These are phyloP conservation scores for Neurospora cerealis DNA, from an alignment of 495 filamentous ascomycete species.

Conservation along the genomic window DNA sequence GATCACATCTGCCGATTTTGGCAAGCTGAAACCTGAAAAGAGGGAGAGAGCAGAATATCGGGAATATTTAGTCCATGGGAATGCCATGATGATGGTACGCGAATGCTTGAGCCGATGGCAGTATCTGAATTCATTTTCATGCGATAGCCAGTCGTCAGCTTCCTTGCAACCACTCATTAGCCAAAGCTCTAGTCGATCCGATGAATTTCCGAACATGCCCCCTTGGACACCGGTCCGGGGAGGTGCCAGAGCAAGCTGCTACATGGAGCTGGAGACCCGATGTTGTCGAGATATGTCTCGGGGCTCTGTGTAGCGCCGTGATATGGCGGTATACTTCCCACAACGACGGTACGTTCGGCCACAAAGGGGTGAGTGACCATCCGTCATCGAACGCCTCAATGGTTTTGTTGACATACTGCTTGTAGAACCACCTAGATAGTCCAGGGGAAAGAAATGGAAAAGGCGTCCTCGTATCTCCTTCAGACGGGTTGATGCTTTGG, in stretches of 20 bases:
- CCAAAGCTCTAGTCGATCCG: background rate
- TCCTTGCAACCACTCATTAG: background rate
- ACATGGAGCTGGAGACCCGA: constrained; percentile 5
- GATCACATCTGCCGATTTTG: background rate
- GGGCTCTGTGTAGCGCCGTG: constrained; percentile 13
- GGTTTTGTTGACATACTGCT: background rate
- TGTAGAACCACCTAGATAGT: background rate
- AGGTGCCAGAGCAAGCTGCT: background rate
- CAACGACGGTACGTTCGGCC: background rate
- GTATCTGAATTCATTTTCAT: background rate
- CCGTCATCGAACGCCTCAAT: background rate
- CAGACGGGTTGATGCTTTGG: constrained; percentile 29
- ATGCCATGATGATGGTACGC: background rate
- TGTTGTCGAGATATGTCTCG: constrained; percentile 11
- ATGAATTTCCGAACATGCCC: constrained; percentile 10
- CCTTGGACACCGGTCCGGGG: background rate
- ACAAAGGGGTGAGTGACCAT: constrained; percentile 7
- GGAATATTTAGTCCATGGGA: background rate
- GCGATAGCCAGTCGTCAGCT: background rate
- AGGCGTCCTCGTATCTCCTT: constrained; percentile 20
- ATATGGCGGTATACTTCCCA: constrained; percentile 16
- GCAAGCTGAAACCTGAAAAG: background rate
- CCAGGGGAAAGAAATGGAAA: background rate
- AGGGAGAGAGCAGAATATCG: background rate
- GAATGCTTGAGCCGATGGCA: background rate